Evolutionary conservation across 768 basidiomycete genomes (phyloP), one percentile per base, ranked within the genome.

Genomic region (Lentinula lateritia): DNA sequence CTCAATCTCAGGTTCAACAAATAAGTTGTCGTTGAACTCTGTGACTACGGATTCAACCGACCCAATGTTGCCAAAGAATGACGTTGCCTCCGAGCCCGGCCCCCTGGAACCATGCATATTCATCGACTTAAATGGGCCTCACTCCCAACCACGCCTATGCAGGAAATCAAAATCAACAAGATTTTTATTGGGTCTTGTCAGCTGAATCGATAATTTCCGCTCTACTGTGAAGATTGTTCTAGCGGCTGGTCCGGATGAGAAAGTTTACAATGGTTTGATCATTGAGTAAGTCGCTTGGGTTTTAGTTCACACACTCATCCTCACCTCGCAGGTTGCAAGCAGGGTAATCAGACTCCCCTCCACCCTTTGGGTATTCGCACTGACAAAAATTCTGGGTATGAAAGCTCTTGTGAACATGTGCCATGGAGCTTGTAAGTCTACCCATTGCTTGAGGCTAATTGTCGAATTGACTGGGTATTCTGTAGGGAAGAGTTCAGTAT

Each of bases 181-280:
- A 86, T 94, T 32, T 96, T 96, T 80, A 89, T 96, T 64, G 93
- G 93, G 13, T 95, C 93, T 4, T 96, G 93, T 79, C 76, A 89
- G 91, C 68, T 91, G 93, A 50, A 93, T 96, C 63, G 93, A 95
- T 73, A 93, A 96, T 74, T 80, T 96, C 55, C 89, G 93, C 61
- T 89, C 92, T 2, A 93, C 93, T 36, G 91, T 89, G 15, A 82
- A 81, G 68, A 83, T 96, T 65, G 78, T 93, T 57, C 71, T 92
- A 16, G 86, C 90, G 58, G 87, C 88, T 56, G 89, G 89, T 46
- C 80, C 83, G 13, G 83, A 87, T 28, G 85, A 88, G 50, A 88
- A 87, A 69, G 89, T 95, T 42, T 83, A 92, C 20, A 75, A 85
- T 10, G 93, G 93, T 57, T 72, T 95, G 54, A 85, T 96, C 72